A percentile compares a stretch with the other conserved stretches of the same genome.
Conservation (phyloP, 371 early-diverging fungal species). For the Lichtheimia ramosa region DNA sequence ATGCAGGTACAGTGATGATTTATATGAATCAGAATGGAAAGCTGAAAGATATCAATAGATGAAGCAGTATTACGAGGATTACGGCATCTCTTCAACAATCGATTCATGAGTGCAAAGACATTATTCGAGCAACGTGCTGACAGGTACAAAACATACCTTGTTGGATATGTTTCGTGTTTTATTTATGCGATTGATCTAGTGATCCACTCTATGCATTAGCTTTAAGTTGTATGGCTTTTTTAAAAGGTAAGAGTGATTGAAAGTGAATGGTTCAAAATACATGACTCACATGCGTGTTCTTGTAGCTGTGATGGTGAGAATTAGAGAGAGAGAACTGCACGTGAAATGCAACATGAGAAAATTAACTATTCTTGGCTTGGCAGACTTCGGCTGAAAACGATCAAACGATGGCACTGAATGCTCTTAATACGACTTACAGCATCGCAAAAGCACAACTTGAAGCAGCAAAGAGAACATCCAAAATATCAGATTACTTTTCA, state of each 20-base stretch:
- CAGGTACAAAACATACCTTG: conserved; percentile 7
- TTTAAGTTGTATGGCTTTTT: conserved; percentile 47
- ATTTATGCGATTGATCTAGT: conserved; percentile 8
- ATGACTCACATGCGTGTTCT: neutral
- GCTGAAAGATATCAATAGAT: conserved; percentile 14
- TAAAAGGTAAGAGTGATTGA: conserved; percentile 36
- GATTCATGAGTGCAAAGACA: conserved; percentile 44
- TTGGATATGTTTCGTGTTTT: no score
- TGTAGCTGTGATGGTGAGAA: conserved; percentile 38
- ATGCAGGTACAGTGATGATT: conserved; percentile 31
- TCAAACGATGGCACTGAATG: conserved; percentile 20
- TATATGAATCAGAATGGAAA: neutral
- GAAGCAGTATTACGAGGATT: conserved; percentile 26
- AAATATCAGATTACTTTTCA: conserved; percentile 27
- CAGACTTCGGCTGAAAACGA: conserved; percentile 20
- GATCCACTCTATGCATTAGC: conserved; percentile 50
- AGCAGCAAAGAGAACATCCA: conserved; percentile 25
- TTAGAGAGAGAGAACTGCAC: neutral
- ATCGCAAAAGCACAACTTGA: conserved; percentile 29
- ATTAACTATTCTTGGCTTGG: neutral
- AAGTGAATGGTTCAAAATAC: no score
- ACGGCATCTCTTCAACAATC: conserved; percentile 39
- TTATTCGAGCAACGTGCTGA: conserved; percentile 35
- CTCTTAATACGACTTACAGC: conserved; percentile 18
- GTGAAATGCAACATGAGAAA: neutral